Conservation (phyloP, 2,329 filamentous ascomycete genomes). For the Falciphora oryzae region DNA sequence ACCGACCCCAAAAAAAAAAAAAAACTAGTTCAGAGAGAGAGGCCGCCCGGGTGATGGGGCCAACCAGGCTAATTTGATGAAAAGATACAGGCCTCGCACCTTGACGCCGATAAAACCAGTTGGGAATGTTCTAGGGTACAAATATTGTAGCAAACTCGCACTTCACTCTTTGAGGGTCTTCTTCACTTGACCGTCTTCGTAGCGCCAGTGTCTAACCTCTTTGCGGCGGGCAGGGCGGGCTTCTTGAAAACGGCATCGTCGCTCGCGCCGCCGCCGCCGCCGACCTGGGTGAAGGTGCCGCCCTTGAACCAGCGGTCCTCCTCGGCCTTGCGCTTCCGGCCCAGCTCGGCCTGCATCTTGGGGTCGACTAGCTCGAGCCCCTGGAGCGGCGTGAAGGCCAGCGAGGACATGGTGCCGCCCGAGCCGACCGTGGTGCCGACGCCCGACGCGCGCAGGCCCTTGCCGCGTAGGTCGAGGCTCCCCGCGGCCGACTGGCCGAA, state of each 20-base stretch:
- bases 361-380: constrained; percentile 94
- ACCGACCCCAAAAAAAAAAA: background rate
- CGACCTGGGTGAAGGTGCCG: constrained; percentile 91
- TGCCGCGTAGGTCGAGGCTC: constrained; percentile 66
- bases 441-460: constrained; percentile 74
- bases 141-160: background rate
- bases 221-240: constrained; percentile 65
- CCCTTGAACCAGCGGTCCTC: constrained; percentile 96
- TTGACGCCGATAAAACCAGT: background rate
- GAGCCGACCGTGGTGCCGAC: constrained; percentile 66
- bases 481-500: constrained; percentile 61
- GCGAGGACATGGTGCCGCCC: constrained; percentile 73
- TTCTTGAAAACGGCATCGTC: constrained; percentile 71
- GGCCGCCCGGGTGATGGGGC: too few species aligned
- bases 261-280: constrained; percentile 39
- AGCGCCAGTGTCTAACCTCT: constrained; percentile 64
- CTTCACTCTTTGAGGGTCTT: background rate
- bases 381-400: constrained; percentile 92
- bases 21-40: background rate
- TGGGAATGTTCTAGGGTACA: background rate
- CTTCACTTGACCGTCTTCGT: constrained; percentile 38
- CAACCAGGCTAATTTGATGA: too few species aligned
- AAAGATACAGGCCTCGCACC: background rate
- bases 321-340: constrained; percentile 85
- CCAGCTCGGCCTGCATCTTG: constrained; percentile 81